phyloP scores from a whole-genome alignment of 768 basidiomycete genomes.

The Leccinum longicurvipes region DNA sequence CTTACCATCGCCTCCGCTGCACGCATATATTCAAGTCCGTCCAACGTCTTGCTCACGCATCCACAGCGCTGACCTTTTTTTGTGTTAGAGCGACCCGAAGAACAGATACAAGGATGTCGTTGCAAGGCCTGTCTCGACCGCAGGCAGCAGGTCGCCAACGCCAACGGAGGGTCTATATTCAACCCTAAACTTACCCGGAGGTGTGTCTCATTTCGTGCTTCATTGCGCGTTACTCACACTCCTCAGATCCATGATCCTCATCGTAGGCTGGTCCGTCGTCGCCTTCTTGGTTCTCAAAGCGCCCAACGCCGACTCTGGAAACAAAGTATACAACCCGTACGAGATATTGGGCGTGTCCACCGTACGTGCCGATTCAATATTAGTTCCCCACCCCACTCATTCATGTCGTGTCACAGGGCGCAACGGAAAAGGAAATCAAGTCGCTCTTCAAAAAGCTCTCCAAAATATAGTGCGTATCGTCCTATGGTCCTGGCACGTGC shows the following conservation, averaged over 20 bases:
- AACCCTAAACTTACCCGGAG: conserved; percentile 47
- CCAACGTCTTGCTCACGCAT: conserved; percentile 9
- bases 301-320: conserved; percentile 50
- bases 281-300: conserved; percentile 67
- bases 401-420: conserved; percentile 39
- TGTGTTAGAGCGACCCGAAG: conserved; percentile 29
- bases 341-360: conserved; percentile 79
- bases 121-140: conserved; percentile 62
- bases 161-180: conserved; percentile 46
- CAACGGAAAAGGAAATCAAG: conserved; percentile 89
- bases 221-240: not conserved
- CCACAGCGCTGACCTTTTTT: too few relatives aligned
- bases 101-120: conserved; percentile 48
- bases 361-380: conserved; percentile 32
- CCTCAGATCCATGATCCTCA: conserved; percentile 54
- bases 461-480: conserved; percentile 62
- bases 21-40: conserved; percentile 42
- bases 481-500: not conserved
- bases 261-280: conserved; percentile 73
- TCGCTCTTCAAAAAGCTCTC: conserved; percentile 93
- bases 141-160: conserved; percentile 41
- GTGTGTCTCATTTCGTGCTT: conserved; percentile 32
- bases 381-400: not conserved
- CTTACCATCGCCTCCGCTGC: conserved; percentile 56
- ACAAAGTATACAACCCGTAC: conserved; percentile 88